These are phyloP conservation scores for Globisporangium middletonii DNA, from an alignment of 352 stramenopile genomes.

Conservation along the genomic window DNA sequence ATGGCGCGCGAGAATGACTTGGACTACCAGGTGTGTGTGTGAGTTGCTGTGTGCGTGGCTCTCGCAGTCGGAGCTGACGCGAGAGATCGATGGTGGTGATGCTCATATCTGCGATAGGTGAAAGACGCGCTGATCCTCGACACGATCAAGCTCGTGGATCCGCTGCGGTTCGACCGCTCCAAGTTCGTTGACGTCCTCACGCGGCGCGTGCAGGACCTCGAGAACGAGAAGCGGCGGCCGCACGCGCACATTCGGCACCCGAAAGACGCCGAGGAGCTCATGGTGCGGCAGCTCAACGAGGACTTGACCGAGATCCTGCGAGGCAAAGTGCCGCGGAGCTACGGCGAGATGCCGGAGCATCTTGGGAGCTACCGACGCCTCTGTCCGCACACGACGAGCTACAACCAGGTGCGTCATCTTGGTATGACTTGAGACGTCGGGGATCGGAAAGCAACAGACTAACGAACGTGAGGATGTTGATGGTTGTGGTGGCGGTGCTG, in stretches of 20 bases:
- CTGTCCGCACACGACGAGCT: slow-evolving; percentile 51
- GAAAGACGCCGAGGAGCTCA: slow-evolving; percentile 42
- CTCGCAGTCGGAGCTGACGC: neutral
- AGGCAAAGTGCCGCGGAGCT: slow-evolving; percentile 40
- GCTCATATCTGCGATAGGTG: slow-evolving; percentile 22
- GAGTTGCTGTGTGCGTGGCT: neutral
- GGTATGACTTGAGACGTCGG: neutral
- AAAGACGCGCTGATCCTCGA: slow-evolving; percentile 89
- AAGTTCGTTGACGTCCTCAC: slow-evolving; percentile 63
- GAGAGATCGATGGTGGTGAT: neutral
- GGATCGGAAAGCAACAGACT: too few relatives aligned
- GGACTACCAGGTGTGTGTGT: slow-evolving; percentile 42
- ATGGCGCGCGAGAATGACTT: slow-evolving; percentile 85
- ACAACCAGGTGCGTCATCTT: slow-evolving; percentile 44
- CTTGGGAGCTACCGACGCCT: slow-evolving; percentile 61
- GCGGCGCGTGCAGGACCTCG: slow-evolving; percentile 47
- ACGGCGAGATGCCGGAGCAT: slow-evolving; percentile 57
- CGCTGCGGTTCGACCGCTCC: slow-evolving; percentile 71
- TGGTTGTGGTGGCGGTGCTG: neutral
- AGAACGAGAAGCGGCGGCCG: slow-evolving; percentile 50
- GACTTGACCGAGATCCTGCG: slow-evolving; percentile 65
- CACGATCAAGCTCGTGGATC: slow-evolving; percentile 82
- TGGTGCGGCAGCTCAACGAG: slow-evolving; percentile 48
- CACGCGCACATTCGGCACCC: slow-evolving; percentile 51
- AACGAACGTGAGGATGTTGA: neutral